Conservation (phyloP, 2,329 filamentous ascomycete species). For the Microsporum ferrugineum region DNA sequence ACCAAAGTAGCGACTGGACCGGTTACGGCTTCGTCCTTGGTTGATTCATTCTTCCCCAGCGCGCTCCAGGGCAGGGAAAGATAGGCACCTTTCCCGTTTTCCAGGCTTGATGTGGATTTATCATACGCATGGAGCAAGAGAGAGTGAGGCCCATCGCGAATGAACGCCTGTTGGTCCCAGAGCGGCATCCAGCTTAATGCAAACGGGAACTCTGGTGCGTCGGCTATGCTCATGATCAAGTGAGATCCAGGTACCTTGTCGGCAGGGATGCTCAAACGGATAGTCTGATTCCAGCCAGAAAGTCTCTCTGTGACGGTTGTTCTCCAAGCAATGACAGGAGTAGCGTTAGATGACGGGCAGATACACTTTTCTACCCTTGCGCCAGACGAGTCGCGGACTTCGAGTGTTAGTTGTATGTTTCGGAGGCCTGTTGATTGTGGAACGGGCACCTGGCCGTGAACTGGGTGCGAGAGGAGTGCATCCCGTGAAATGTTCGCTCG, state of each 20-base stretch:
- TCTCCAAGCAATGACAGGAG: constrained; percentile 72
- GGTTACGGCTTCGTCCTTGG: constrained; percentile 61
- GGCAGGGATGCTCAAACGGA: constrained; percentile 67
- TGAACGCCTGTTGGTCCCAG: constrained; percentile 85
- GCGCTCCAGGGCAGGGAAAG: constrained; percentile 70
- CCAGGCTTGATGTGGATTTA: constrained; percentile 66
- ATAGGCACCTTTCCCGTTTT: constrained; percentile 72
- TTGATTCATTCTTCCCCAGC: constrained; percentile 52
- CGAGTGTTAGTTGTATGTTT: constrained; percentile 78
- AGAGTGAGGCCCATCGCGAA: constrained; percentile 70
- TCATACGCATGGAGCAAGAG: constrained; percentile 83
- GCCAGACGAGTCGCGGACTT: constrained; percentile 68
- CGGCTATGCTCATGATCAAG: constrained; percentile 78
- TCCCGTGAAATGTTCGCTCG: constrained; percentile 64
- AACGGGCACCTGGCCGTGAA: constrained; percentile 69
- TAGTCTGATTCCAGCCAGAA: constrained; percentile 76
- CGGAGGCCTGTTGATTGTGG: constrained; percentile 52
- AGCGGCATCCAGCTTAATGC: constrained; percentile 86
- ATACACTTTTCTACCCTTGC: constrained; percentile 82
- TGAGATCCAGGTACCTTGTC: constrained; percentile 73
- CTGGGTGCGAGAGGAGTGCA: constrained; percentile 53
- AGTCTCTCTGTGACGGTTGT: constrained; percentile 70
- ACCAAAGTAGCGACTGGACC: constrained; percentile 70
- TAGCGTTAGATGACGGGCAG: constrained; percentile 69
- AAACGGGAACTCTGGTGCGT: constrained; percentile 78